Evolutionary conservation across 1,284 basidiomycete genomes (phyloP), one percentile per base, ranked within the genome.

Genomic region (Malassezia nana): DNA sequence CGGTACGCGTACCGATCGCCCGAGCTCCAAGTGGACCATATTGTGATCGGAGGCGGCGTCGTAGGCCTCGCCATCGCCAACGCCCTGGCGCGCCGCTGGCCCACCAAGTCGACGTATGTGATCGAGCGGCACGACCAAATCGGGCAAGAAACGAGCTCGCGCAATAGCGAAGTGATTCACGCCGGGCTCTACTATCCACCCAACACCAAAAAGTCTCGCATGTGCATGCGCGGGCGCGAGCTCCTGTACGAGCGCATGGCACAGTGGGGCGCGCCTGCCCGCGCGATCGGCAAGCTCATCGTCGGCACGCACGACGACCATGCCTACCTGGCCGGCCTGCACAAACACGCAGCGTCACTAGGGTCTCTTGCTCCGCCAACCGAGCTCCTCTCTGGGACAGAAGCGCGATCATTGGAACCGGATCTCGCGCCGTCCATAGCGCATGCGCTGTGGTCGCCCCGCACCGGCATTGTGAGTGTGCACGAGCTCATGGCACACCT

Each of bases 121-220:
- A 81, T 95, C 0, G 92, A 98, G 74, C 78, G 92, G 60, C 84
- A 87, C 72, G 71, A 72, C 26, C 54, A 48, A 3, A 53, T 54
- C 13, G 69, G 71, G 39, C 57, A 68, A 49, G 69, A 72, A 43
- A 74, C 68, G 6, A 65, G 62, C 72, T 89, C 89, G 32, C 83
- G 92, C 18, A 95, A 95, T 73, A 92, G 89, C 1, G 92, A 96
- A 69, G 92, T 98, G 13, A 86, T 95, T 39, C 91, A 95, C 76
- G 87, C 88, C 7, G 76, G 76, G 1, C 62, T 76, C 28, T 77
- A 78, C 72, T 96, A 96, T 71, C 91, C 91, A 0, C 74, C 81
- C 0, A 77, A 83, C 29, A 92, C 89, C 4, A 78, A 91, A 60
- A 96, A 96, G 75, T 90, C 88, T 3, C 79, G 77, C 10, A 78